Base-by-base conservation (phyloP, 1,139 yeast genomes). In the Hanseniaspora gamundiae region DNA sequence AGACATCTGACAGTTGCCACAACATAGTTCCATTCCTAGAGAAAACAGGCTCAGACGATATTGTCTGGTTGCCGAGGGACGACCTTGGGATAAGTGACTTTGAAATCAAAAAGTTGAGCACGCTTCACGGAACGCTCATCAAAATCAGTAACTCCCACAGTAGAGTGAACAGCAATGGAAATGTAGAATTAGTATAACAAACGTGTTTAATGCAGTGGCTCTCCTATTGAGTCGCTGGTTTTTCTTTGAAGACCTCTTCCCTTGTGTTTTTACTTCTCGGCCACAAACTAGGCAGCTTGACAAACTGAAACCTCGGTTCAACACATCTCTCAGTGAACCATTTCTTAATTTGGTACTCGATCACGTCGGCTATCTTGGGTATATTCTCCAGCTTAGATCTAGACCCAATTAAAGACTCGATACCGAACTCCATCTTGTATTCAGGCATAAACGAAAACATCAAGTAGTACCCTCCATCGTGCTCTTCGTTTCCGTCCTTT, bases 291-390 rank as follows among this genome's bases (percentile, higher is more conserved):
- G 98, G 98, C 31, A 91, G 63, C 52, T 74, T 74, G 19, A 91
- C 78, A 43, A 84, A 80, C 61, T 86, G 95, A 55, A 81, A 88
- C 50, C 94, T 70, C 1, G 99, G 99, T 53, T 86, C 94, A 7
- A 93, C 94, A 57, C 95, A 86, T 49, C 95, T 70, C 53, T 87
- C 96, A 27, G 80, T 78, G 59, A 93, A 87, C 94, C 96, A 87
- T 49, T 80, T 80, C 51, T 93, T 73, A 41, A 93, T 71, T 51
- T 80, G 80, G 48, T 78, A 76, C 57, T 91, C 97, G 30, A 93
- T 78, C 41, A 93, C 67, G 42, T 86, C 79, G 8, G 95, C 78
- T 35, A 93, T 78, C 57, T 91, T 87, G 9, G 98, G 97, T 13
- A 91, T 87, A 56, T 93, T 91, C 61, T 88, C 95, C 35, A 93